Evolutionary conservation across 768 basidiomycete species (phyloP), one percentile per base, ranked within the genome.

Genomic region (Rhodotorula diobovata): DNA sequence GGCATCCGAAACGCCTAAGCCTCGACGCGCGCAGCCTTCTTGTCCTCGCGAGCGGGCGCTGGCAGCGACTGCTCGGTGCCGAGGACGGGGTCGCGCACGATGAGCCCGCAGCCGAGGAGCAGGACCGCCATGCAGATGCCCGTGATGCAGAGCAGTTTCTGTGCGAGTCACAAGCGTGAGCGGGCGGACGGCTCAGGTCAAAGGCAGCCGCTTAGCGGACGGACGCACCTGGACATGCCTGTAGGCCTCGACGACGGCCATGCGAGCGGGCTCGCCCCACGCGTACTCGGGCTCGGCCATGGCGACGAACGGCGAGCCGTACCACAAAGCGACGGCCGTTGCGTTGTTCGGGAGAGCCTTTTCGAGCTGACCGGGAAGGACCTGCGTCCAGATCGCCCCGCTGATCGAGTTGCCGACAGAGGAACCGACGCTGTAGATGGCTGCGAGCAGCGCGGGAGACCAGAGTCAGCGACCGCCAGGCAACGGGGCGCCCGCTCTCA

Each of bases 381-480:
- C 43, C 53, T 78, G 69, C 3, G 80, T 80, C 80, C 80, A 80
- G 63, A 81, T 78, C 1, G 78, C 80, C 21, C 77, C 80, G 18
- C 79, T 75, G 66, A 80, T 76, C 51, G 73, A 70, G 67, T 71
- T 75, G 16, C 79, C 79, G 54, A 80, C 43, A 5, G 78, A 70
- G 14, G 71, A 78, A 50, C 72, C 77, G 66, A 76, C 60, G 58
- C 45, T 75, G 60, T 61, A 55, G 23, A 32, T 14, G 20, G 48
- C 48, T 50, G 39, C n/a, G 28, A 51, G 43, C 46, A 14, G 50
- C 6, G 7, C 50, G 15, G 10, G n/a, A 28, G 25, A 28, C 9
- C 50, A 28, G 11, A 51, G 50, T 46, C 45, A 46, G 45, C 5
- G 45, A 16, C 16, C 45, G 9, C 45, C 21, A 41, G 21, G 46